Conservation (phyloP, 768 basidiomycete species). For the Xerocomus spinulosus region DNA sequence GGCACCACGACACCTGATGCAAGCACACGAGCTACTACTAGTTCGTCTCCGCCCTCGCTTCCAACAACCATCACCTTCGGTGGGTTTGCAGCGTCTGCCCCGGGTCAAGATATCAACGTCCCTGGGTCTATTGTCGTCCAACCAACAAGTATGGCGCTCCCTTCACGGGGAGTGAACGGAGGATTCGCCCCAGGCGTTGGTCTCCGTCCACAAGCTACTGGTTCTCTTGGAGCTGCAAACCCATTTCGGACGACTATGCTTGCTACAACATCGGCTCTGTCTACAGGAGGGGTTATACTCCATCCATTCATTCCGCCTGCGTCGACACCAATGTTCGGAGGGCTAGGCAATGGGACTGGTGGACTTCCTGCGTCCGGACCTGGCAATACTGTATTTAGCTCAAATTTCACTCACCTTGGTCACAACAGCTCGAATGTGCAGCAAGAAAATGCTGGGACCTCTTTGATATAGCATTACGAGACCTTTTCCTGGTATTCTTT, state of each 20-base stretch:
- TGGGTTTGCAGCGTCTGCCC: conserved; percentile 9
- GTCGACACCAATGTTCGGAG: conserved; percentile 25
- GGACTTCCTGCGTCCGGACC: conserved; percentile 6
- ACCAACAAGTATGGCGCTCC: conserved; percentile 20
- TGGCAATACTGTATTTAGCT: conserved; percentile 21
- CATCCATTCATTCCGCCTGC: conserved; percentile 18
- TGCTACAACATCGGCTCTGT: conserved; percentile 28
- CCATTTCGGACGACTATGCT: conserved; percentile 68
- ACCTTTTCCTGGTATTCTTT: conserved; percentile 1
- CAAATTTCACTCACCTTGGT: conserved; percentile 17
- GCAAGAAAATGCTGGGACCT: conserved; percentile 42
- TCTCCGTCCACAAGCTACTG: conserved; percentile 60
- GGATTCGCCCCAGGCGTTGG: conserved; percentile 37
- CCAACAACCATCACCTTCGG: conserved; percentile 14
- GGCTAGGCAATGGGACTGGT: conserved; percentile 11
- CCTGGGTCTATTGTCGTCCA: conserved; percentile 34
- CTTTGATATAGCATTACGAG: conserved; percentile 40
- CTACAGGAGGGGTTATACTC: not conserved
- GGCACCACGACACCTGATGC: conserved; percentile 43
- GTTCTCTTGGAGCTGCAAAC: conserved; percentile 46
- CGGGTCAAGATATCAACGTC: conserved; percentile 15
- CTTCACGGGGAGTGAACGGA: conserved; percentile 13
- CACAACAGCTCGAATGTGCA: conserved; percentile 29
- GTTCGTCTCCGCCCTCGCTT: conserved; percentile 24
- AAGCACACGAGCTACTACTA: conserved; percentile 7